Evolutionary conservation across 495 filamentous ascomycete species (phyloP).

Genomic region (Sabuloglossum arenarium): DNA sequence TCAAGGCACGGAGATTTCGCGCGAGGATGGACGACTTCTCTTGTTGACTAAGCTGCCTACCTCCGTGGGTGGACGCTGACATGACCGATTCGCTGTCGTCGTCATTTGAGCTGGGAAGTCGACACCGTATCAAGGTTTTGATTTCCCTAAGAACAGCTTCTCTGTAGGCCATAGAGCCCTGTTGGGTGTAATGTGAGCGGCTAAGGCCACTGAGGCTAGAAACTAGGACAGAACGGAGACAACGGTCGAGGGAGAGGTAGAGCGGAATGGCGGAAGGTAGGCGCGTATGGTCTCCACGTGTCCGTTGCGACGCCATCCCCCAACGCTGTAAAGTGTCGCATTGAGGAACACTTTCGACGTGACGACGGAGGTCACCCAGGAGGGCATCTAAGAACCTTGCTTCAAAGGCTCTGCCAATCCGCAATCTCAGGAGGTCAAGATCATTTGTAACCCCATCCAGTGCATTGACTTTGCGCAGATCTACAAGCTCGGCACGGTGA

Average conservation of each 20-base stretch:
- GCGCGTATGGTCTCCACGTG: conserved; percentile 43
- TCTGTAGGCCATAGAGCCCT: conserved; percentile 67
- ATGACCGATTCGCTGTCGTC: conserved; percentile 84
- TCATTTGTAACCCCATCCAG: conserved; percentile 63
- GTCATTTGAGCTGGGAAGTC: conserved; percentile 76
- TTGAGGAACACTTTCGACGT: conserved; percentile 54
- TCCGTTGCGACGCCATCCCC: conserved; percentile 37
- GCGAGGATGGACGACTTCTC: conserved; percentile 80
- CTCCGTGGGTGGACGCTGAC: conserved; percentile 64
- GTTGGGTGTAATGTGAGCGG: conserved; percentile 51
- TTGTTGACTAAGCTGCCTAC: conserved; percentile 49
- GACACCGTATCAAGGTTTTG: conserved; percentile 61
- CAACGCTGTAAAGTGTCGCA: conserved; percentile 62
- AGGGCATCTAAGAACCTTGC: conserved; percentile 57
- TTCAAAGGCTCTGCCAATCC: conserved; percentile 78
- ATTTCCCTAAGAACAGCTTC: conserved; percentile 77
- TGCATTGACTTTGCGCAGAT: conserved; percentile 60
- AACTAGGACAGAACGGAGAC: conserved; percentile 43
- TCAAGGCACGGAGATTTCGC: conserved; percentile 75
- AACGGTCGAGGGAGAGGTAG: conserved; percentile 44
- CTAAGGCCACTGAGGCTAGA: conserved; percentile 56
- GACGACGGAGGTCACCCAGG: conserved; percentile 57
- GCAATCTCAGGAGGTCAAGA: conserved; percentile 47
- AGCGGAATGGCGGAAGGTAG: conserved; percentile 45
- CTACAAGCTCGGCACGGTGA: conserved; percentile 24